These are phyloP conservation scores for Wallacemonas sp. DNA, from an alignment of 208 protist species.

Conservation along the genomic window DNA sequence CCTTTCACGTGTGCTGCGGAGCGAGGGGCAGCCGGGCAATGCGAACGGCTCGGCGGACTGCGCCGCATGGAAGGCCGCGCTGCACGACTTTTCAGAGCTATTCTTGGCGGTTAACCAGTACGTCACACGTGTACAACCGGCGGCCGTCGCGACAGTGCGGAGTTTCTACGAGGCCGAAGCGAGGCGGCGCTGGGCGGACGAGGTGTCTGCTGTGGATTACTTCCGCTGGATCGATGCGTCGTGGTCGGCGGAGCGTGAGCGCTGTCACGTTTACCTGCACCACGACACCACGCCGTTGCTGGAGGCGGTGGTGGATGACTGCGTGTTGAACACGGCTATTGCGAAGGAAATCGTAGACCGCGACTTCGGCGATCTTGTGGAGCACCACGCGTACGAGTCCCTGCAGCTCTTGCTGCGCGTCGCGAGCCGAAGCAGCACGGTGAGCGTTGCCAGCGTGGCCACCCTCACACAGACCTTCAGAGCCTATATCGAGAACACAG, in stretches of 20 bases:
- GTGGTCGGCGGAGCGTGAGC: constrained; percentile 31
- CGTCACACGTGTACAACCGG: constrained; percentile 44
- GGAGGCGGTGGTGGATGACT: constrained; percentile 39
- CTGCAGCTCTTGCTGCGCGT: constrained; percentile 14
- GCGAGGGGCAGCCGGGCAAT: too few relatives aligned
- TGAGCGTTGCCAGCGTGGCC: constrained; percentile 1
- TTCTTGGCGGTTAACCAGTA: constrained; percentile 51
- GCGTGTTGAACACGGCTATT: constrained; percentile 33
- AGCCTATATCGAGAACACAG: background rate
- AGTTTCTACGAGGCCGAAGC: constrained; percentile 36
- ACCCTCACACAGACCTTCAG: background rate
- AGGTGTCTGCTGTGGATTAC: constrained; percentile 26
- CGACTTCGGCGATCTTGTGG: constrained; percentile 33
- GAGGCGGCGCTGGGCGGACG: constrained; percentile 27
- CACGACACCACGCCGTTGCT: constrained; percentile 36
- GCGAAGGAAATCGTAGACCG: constrained; percentile 37
- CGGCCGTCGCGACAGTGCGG: constrained; percentile 28
- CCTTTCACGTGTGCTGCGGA: constrained; percentile 18
- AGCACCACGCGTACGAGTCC: constrained; percentile 4
- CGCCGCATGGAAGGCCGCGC: background rate
- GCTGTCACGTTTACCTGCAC: constrained; percentile 43
- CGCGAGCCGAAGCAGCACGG: background rate
- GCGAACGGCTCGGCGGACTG: background rate
- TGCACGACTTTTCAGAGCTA: constrained; percentile 50
- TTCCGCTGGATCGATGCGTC: constrained; percentile 38